These are phyloP conservation scores for Groenewaldozyma sp. DNA, from an alignment of 1,139 yeast species.

Conservation along the genomic window DNA sequence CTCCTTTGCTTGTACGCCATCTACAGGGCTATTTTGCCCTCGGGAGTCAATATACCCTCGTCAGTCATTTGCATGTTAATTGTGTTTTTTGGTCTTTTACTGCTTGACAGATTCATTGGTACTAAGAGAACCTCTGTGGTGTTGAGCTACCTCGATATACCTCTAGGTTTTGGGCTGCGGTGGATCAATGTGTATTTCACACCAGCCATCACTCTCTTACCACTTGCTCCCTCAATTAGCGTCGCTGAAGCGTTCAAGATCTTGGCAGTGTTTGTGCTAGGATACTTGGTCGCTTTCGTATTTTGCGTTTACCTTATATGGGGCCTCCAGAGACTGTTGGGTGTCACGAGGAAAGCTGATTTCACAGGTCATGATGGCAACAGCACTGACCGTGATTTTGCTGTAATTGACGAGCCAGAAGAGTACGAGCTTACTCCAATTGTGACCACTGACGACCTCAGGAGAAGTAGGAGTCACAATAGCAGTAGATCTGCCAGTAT, in stretches of 20 bases:
- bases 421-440: neutral
- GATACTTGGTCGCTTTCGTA: constrained; percentile 46
- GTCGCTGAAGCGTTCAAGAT: constrained; percentile 63
- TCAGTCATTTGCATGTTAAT: constrained; percentile 70
- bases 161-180: constrained; percentile 58
- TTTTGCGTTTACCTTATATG: constrained; percentile 41
- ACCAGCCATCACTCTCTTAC: constrained; percentile 65
- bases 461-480: too few relatives aligned
- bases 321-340: constrained; percentile 32
- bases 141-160: constrained; percentile 44
- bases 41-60: constrained; percentile 52
- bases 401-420: too few relatives aligned
- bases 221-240: constrained; percentile 53
- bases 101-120: constrained; percentile 30
- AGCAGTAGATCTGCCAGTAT: too few relatives aligned
- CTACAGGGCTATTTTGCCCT: constrained; percentile 42
- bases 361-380: constrained; percentile 1
- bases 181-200: constrained; percentile 78
- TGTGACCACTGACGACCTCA: neutral
- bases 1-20: constrained; percentile 52
- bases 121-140: constrained; percentile 35
- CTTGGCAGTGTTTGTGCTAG: constrained; percentile 62
- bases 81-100: constrained; percentile 42
- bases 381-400: too few relatives aligned
- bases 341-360: constrained; percentile 25